Conservation (phyloP, 768 basidiomycete species). For the Mycena metata region DNA sequence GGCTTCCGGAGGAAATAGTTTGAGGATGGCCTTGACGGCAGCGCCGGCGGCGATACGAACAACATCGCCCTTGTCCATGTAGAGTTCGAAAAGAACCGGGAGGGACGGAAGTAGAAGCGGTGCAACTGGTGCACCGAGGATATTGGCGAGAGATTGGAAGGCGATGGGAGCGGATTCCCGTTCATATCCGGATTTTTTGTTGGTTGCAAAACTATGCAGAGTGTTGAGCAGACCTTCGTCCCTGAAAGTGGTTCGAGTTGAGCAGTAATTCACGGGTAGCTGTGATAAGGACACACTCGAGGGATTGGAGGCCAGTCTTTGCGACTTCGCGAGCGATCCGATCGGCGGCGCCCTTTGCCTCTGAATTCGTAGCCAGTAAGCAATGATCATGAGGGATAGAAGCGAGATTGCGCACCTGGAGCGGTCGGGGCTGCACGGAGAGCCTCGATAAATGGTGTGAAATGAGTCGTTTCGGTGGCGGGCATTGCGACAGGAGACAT, state of each 20-base stretch:
- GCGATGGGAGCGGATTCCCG: conserved; percentile 89
- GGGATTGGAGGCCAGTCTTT: conserved; percentile 71
- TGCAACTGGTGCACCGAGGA: conserved; percentile 77
- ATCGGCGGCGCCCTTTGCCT: conserved; percentile 89
- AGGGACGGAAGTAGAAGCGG: conserved; percentile 85
- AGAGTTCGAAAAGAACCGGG: conserved; percentile 82
- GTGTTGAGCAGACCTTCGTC: conserved; percentile 73
- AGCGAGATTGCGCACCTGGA: conserved; percentile 57
- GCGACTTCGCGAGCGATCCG: conserved; percentile 79
- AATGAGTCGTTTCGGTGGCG: conserved; percentile 56
- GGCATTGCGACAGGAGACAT: conserved; percentile 72
- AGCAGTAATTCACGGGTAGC: background rate
- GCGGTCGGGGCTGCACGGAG: conserved; percentile 68
- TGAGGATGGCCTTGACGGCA: conserved; percentile 88
- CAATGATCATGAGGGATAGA: conserved; percentile 3
- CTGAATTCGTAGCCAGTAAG: conserved; percentile 51
- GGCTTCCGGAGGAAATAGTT: conserved; percentile 86
- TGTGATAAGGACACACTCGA: conserved; percentile 61
- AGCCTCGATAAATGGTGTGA: conserved; percentile 54
- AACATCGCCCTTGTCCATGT: conserved; percentile 95
- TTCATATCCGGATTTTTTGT: conserved; percentile 91
- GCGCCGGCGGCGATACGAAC: conserved; percentile 85
- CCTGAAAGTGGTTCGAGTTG: conserved; percentile 51
- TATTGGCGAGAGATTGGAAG: conserved; percentile 78
- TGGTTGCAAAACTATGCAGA: conserved; percentile 77